phyloP scores from a whole-genome alignment of 768 basidiomycete species.

The Kwoniella pini region DNA sequence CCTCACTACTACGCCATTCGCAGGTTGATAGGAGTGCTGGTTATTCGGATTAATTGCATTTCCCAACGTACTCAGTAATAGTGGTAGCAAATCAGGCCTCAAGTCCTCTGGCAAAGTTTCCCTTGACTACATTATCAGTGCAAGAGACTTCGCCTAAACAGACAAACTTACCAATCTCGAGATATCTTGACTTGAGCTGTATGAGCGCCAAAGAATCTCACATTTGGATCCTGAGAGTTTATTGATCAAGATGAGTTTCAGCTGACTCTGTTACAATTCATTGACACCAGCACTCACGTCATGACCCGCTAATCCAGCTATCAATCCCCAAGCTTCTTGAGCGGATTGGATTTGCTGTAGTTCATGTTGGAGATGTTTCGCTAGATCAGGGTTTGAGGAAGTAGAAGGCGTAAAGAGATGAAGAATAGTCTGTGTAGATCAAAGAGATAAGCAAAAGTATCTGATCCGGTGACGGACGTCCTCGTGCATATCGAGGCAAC shows the following conservation, averaged over 20 bases:
- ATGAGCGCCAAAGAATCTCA: conserved; percentile 93
- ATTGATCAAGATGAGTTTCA: no score
- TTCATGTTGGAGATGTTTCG: conserved; percentile 45
- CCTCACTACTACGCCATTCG: conserved; percentile 71
- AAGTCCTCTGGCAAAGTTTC: conserved; percentile 70
- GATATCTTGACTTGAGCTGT: conserved; percentile 92
- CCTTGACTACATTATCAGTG: conserved; percentile 58
- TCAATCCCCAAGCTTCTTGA: conserved; percentile 52
- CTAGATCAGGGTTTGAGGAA: conserved; percentile 35
- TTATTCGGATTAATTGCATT: conserved; percentile 57
- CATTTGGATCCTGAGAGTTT: conserved; percentile 77
- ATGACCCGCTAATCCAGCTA: conserved; percentile 43
- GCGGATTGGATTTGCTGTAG: conserved; percentile 43
- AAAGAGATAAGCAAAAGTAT: not conserved
- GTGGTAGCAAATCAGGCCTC: conserved; percentile 63
- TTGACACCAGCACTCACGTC: conserved; percentile 28
- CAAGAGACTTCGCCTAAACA: not conserved
- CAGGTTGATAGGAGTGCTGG: conserved; percentile 59
- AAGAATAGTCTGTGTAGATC: conserved; percentile 41
- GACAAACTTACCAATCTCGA: conserved; percentile 71
- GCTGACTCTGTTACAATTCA: no score
- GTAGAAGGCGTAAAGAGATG: conserved; percentile 44
- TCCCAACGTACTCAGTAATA: conserved; percentile 70
- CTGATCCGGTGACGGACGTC: no score
- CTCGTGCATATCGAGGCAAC: no score